phyloP scores from a whole-genome alignment of 495 filamentous ascomycete species.

The Penicillium argentinense region DNA sequence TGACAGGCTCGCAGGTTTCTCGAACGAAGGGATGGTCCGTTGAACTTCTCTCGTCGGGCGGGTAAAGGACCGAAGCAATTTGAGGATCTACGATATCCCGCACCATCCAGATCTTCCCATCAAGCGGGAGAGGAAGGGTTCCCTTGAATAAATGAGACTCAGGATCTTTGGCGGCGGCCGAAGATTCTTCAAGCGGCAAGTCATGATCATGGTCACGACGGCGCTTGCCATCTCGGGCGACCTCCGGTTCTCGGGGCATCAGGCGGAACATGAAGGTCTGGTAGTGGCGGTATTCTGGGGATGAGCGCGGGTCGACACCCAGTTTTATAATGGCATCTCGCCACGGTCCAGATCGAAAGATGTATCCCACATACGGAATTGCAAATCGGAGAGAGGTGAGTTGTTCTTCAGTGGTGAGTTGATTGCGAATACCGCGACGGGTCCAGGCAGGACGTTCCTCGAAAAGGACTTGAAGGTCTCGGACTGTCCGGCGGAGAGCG shows the following conservation, averaged over 20 bases:
- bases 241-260: constrained; percentile 72
- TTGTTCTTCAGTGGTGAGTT: constrained; percentile 45
- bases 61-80: constrained; percentile 25
- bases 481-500: constrained; percentile 58
- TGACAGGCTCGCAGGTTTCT: constrained; percentile 51
- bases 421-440: constrained; percentile 72
- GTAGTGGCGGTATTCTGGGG: constrained; percentile 73
- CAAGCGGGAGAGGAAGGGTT: constrained; percentile 54
- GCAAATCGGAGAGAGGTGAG: constrained; percentile 61
- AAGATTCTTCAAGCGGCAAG: too few species aligned
- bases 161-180: constrained; percentile 14
- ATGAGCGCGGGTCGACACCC: constrained; percentile 79
- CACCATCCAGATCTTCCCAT: constrained; percentile 88
- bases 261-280: constrained; percentile 83
- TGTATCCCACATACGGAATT: constrained; percentile 78
- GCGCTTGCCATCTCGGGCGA: constrained; percentile 70
- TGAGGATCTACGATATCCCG: constrained; percentile 82
- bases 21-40: background rate
- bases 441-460: constrained; percentile 81
- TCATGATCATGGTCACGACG: constrained; percentile 26
- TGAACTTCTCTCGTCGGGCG: background rate
- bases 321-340: constrained; percentile 80
- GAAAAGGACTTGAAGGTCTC: constrained; percentile 59
- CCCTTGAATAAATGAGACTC: constrained; percentile 78
- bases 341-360: constrained; percentile 88